Base-by-base conservation (phyloP, 2,329 filamentous ascomycete species). In the Scedosporium dehoogii region DNA sequence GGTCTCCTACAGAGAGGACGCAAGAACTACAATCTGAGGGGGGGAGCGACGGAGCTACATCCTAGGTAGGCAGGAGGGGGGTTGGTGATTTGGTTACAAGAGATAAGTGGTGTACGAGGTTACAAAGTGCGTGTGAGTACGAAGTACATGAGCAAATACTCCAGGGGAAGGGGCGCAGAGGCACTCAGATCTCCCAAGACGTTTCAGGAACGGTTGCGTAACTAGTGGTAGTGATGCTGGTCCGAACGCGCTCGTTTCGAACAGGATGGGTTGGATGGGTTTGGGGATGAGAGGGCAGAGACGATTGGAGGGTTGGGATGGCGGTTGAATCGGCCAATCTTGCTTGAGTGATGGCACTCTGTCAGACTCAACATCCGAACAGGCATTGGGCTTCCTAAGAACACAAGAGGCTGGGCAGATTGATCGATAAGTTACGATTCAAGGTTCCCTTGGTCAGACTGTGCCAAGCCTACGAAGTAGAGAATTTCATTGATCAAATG, bases 131-230 rank as follows among this genome's bases (percentile, higher is more conserved):
- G 33, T 38, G 33, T n/a, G n/a, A n/a, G n/a, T n/a, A n/a, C n/a
- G n/a, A n/a, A 38, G 33, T 38, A 38, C 33, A 38, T 38, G 33
- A 38, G 10, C 33, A 38, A 38, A 38, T 2, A 38, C 33, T 38
- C 33, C 33, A 38, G 33, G 33, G 33, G 33, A 38, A n/a, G 44
- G n/a, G 44, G 21, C 21, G 51, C 12, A 55, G 18, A 23, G 51
- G 21, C 38, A 44, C 42, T 25, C 38, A 59, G 16, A 59, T 42
- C n/a, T 59, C 21, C 58, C 14, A 25, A 23, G 38, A 25, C 29
- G 42, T 59, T 27, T 42, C 46, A 44, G 59, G 23, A 51, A 48
- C 38, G 25, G 58, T 33, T 59, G 58, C 58, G n/a, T 60, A 29
- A 29, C 12, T 25, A 16, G 29, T 3, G 42, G 59, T 29, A 18